These are phyloP conservation scores for Dysphania ambrosioides DNA, from an alignment of 148 eudicot species.

Conservation along the genomic window DNA sequence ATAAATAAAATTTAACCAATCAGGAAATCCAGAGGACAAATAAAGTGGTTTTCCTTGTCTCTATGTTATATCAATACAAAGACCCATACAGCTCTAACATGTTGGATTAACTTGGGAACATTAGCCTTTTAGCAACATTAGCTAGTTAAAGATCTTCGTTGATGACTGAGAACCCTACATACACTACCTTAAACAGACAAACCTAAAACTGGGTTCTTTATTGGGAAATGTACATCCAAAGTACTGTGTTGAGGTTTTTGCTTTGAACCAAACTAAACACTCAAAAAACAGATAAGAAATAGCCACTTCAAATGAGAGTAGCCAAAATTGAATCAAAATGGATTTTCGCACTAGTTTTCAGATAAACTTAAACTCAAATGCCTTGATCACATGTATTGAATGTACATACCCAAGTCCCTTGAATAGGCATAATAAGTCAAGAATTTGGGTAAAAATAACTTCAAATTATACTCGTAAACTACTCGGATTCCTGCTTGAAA, in stretches of 20 bases:
- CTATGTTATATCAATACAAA: neutral
- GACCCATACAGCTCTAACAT: neutral
- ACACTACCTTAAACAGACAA: neutral
- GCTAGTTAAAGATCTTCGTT: too few relatives aligned
- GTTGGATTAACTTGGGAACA: too few relatives aligned
- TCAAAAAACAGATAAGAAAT: neutral
- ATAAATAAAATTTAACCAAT: neutral
- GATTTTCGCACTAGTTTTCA: neutral
- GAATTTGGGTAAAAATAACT: too few relatives aligned
- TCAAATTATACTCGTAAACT: too few relatives aligned
- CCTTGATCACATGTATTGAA: neutral
- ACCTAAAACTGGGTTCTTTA: neutral
- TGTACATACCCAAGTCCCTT: neutral
- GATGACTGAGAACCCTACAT: too few relatives aligned
- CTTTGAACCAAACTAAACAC: neutral
- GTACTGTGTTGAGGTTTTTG: too few relatives aligned
- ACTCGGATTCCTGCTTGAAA: too few relatives aligned
- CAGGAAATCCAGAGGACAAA: neutral
- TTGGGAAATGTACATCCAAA: too few relatives aligned
- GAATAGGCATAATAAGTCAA: too few relatives aligned
- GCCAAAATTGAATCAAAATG: neutral
- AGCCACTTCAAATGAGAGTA: neutral
- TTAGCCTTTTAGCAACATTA: neutral
- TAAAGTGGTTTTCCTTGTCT: neutral
- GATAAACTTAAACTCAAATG: neutral